Evolutionary conservation across 257 asterid species (phyloP).

Genomic region (Fraxinus cuspidata): DNA sequence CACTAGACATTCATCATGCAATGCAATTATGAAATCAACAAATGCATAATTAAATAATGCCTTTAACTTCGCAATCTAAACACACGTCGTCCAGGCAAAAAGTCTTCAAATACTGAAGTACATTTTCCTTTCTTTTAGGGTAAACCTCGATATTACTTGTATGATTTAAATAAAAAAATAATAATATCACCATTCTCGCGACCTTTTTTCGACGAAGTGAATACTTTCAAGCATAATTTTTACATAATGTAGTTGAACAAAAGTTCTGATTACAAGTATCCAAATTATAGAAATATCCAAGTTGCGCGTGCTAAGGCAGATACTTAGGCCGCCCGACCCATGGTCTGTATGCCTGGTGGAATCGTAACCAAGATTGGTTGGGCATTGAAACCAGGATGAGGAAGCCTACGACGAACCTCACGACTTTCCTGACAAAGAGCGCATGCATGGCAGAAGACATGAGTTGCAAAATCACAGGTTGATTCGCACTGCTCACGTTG

Average conservation of each 20-base stretch:
- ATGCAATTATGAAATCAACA: too few species aligned
- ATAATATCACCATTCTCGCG: background rate
- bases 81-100: too few species aligned
- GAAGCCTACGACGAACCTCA: constrained; percentile 91
- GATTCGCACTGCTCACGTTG: constrained; percentile 85
- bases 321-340: constrained; percentile 60
- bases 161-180: background rate
- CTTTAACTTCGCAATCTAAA: too few species aligned
- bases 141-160: background rate
- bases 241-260: background rate
- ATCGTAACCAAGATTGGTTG: constrained; percentile 63
- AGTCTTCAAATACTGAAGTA: too few species aligned
- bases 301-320: background rate
- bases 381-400: constrained; percentile 74
- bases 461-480: constrained; percentile 81
- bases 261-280: background rate
- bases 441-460: constrained; percentile 78
- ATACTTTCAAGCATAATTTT: background rate
- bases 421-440: constrained; percentile 99
- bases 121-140: background rate
- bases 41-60: too few species aligned
- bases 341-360: constrained; percentile 77
- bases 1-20: too few species aligned
- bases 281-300: background rate
- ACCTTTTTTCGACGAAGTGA: background rate